Base-by-base conservation (phyloP, 176 grass and related monocot species). In the Carex parvula region DNA sequence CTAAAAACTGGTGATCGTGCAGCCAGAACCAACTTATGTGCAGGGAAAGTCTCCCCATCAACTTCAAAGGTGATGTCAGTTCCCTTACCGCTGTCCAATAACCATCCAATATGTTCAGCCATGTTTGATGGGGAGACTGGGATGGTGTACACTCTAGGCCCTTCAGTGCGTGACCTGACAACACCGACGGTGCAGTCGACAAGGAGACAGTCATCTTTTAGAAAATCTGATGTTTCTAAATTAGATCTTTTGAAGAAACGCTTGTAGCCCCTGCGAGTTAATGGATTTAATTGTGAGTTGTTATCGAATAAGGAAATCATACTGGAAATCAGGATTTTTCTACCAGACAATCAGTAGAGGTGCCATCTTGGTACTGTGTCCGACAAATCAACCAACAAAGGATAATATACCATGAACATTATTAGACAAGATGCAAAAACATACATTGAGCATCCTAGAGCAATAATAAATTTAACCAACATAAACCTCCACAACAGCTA, bases 171-270 rank as follows among this genome's bases (percentile, higher is more conserved):
- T 71, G 95, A 98, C 64, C 92, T 90, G 70, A 98, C 95, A 69
- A 98, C 92, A 75, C 95, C 95, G 62, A 98, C 95, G 0, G 89
- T 98, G 83, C 95, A 98, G 79, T 93, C 94, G 64, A 98, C 95
- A 17, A 91, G 83, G 53, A 98, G 95, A 69, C 95, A 95, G 85
- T 98, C 95, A 65, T 98, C 91, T 91, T 95, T 98, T 70, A 98
- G 86, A 84, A 95, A 98, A 90, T 98, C 95, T 89, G 95, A 98
- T 90, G 88, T 83, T 89, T 98, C 95, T 63, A 98, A 84, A 26
- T 86, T 79, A 79, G 91, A 84, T 72, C 95, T 87, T 89, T 93
- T 95, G 82, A 93, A 95, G 76, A 98, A 98, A 54, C 92, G 91
- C 77, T 98, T 98, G 61, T 98, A 98, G 60, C 95, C 95, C 95